These are phyloP conservation scores for Tetrapisispora iriomotensis DNA, from an alignment of 805 yeast genomes.

Conservation along the genomic window DNA sequence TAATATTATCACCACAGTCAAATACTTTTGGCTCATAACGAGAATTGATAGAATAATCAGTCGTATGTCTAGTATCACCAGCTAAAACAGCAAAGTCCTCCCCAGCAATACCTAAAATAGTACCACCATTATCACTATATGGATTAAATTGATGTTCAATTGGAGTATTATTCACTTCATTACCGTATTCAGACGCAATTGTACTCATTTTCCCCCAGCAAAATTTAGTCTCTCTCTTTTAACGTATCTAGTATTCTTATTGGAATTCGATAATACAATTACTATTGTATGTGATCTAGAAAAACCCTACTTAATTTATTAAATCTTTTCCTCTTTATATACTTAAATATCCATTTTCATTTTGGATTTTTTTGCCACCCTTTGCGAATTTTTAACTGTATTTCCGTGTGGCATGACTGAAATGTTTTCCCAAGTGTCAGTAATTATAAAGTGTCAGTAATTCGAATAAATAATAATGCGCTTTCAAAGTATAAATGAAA, in stretches of 20 bases:
- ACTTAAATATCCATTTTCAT: neutral
- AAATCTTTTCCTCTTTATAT: neutral
- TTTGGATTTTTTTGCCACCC: slow-evolving; percentile 11
- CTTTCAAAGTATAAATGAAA: too few species aligned
- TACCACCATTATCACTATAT: slow-evolving; percentile 92
- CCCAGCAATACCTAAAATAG: slow-evolving; percentile 95
- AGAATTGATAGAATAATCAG: slow-evolving; percentile 88
- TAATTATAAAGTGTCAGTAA: too few species aligned
- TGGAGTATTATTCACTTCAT: slow-evolving; percentile 46
- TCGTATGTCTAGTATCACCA: slow-evolving; percentile 95
- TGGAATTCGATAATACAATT: too few species aligned
- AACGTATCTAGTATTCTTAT: too few species aligned
- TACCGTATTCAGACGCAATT: slow-evolving; percentile 57
- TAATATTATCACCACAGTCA: slow-evolving; percentile 77
- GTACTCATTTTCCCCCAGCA: slow-evolving; percentile 30
- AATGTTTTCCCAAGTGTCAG: too few species aligned
- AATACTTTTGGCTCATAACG: slow-evolving; percentile 87
- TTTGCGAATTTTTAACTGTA: slow-evolving; percentile 1
- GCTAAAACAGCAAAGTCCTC: slow-evolving; percentile 94
- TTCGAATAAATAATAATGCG: too few species aligned
- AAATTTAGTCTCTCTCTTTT: neutral
- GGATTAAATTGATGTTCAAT: slow-evolving; percentile 92
- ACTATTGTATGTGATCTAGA: too few species aligned
- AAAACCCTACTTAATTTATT: too few species aligned
- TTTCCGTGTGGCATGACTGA: neutral